Evolutionary conservation across 129 eudicot genomes (phyloP).

Genomic region (Dittrichia graveolens): DNA sequence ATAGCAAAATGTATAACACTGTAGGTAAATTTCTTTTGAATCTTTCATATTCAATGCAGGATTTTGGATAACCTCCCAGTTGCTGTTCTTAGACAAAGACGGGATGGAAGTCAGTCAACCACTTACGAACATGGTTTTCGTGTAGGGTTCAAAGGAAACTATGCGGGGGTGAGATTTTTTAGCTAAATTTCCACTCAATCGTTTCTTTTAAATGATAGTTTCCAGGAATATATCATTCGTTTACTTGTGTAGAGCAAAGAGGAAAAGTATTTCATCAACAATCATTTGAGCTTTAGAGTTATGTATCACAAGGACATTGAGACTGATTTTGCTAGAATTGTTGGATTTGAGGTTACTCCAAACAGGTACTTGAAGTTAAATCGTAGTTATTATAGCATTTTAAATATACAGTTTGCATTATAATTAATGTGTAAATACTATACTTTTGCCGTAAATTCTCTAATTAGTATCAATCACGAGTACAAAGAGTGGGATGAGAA

Average conservation of each 20-base stretch:
- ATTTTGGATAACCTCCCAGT: constrained; percentile 89
- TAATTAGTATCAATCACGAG: constrained; percentile 74
- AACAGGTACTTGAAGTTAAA: constrained; percentile 54
- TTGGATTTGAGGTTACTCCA: constrained; percentile 94
- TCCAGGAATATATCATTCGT: neutral
- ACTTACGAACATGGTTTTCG: constrained; percentile 94
- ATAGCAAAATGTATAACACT: constrained; percentile 56
- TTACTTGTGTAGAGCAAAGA: constrained; percentile 71
- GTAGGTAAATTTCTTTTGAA: neutral
- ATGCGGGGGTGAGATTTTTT: constrained; percentile 76
- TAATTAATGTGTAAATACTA: neutral
- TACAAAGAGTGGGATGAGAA: constrained; percentile 91
- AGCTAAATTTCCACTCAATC: neutral
- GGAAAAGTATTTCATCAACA: constrained; percentile 81
- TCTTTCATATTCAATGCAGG: constrained; percentile 45
- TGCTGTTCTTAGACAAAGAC: constrained; percentile 87
- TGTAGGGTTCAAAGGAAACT: constrained; percentile 89
- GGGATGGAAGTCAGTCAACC: constrained; percentile 73
- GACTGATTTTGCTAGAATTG: constrained; percentile 86
- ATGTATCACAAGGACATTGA: constrained; percentile 88
- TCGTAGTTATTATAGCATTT: neutral
- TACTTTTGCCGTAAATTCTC: neutral
- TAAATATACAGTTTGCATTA: neutral
- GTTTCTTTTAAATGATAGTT: neutral
- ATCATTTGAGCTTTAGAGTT: constrained; percentile 89